Percentiles rank a stretch among this genome's conserved stretches.
These are phyloP conservation scores for Anisodus tanguticus DNA, from an alignment of 257 asterid species.

Conservation along the genomic window DNA sequence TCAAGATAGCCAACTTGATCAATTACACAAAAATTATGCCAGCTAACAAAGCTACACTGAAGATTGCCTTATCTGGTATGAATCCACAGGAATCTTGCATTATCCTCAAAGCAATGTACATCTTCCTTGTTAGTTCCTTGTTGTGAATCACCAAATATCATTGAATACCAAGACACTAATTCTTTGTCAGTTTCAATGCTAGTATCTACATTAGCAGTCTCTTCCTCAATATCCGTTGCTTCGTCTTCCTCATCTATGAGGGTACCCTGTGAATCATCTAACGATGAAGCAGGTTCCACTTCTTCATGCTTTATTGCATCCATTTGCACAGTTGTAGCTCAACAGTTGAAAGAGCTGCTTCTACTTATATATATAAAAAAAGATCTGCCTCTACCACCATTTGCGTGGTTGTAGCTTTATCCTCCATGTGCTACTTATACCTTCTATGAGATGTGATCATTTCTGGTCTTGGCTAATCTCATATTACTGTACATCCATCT, in stretches of 20 bases:
- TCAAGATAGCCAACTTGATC: conserved; percentile 9
- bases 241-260: neutral
- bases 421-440: neutral
- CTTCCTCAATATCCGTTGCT: neutral
- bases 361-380: neutral
- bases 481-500: neutral
- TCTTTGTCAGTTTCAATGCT: neutral
- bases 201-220: neutral
- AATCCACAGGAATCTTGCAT: neutral
- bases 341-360: neutral
- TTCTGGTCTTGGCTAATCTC: neutral
- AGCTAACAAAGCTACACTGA: neutral
- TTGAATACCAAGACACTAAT: neutral
- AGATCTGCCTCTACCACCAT: neutral
- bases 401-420: neutral
- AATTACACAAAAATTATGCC: neutral
- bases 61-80: neutral
- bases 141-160: neutral
- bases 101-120: neutral
- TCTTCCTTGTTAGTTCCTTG: neutral
- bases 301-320: conserved; percentile 5
- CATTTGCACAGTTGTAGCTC: neutral
- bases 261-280: neutral
- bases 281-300: conserved; percentile 8
- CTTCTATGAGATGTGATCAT: neutral